Base-by-base conservation (phyloP, 2,329 filamentous ascomycete species). In the Thyridium curvatum region DNA sequence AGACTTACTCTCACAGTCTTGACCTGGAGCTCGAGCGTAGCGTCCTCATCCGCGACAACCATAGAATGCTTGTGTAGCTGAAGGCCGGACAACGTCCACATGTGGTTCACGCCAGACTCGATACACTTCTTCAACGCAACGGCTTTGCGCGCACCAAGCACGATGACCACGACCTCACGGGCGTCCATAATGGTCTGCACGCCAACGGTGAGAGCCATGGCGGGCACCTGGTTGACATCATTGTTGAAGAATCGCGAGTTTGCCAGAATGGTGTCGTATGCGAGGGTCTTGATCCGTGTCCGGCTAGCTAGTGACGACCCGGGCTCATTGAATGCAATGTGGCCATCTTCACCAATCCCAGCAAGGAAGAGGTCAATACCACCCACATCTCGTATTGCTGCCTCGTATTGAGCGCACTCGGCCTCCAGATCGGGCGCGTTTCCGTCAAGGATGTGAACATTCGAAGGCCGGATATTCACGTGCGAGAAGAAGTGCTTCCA, bases 271-370 rank as follows among this genome's bases (percentile, higher is more conserved):
- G 87, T 94, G 62, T 93, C 87, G 55, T 90, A 89, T 30, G 87
- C 85, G 37, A 94, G 68, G 1, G 87, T 93, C 74, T 93, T 93
- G 55, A 93, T 86, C 44, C 87, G 75, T 12, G 87, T 94, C 34
- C 85, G 76, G 41, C 83, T 88, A 49, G 77, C 75, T 44, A 94
- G 66, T 43, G 82, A 87, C 10, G 84, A 89, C 31, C 86, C 87
- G 4, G 87, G 87, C 63, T 94, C 87, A 62, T 94, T 94, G 74
- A 94, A 94, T 35, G 87, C 87, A 47, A 94, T 87, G 61, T 94
- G 87, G 5, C 87, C 87, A 56, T 94, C 87, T 40, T 86, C 83
- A 21, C 87, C 87, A 40, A 94, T 88, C 32, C 87, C 87, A 13
- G 85, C 86, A 4, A 94, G 74, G 64, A 93, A 94, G 18, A 93